These are phyloP conservation scores for Truncatella angustata DNA, from an alignment of 2,329 filamentous ascomycete genomes.

Conservation along the genomic window DNA sequence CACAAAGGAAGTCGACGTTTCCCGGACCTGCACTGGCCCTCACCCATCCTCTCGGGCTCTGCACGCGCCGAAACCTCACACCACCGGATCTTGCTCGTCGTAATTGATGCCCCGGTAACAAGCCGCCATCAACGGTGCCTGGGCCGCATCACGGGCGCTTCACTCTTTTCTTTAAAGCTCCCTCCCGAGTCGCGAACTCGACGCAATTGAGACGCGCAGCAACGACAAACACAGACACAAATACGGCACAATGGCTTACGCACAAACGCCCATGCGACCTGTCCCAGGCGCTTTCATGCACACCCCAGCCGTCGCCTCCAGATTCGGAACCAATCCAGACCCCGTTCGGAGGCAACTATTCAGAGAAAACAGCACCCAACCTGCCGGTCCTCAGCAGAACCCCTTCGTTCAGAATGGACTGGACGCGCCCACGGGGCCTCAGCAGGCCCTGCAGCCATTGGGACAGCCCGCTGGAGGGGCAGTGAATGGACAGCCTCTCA, in stretches of 20 bases:
- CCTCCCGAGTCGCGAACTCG: neutral
- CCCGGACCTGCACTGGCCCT: neutral
- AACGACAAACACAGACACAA: conserved; percentile 5
- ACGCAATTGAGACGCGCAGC: conserved; percentile 17
- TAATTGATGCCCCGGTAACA: conserved; percentile 30
- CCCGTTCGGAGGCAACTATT: conserved; percentile 54
- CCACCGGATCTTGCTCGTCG: conserved; percentile 13
- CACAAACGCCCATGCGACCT: conserved; percentile 64
- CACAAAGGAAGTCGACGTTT: neutral
- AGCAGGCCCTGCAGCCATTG: conserved; percentile 3
- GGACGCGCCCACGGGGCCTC: conserved; percentile 14
- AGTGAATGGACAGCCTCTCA: conserved; percentile 21
- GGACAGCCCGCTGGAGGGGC: neutral
- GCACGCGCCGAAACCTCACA: neutral
- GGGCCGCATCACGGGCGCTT: conserved; percentile 20
- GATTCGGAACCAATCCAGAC: conserved; percentile 43
- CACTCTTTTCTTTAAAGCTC: conserved; percentile 4
- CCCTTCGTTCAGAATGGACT: conserved; percentile 11
- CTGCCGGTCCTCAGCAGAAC: conserved; percentile 15
- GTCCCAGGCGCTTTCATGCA: conserved; percentile 75
- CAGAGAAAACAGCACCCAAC: conserved; percentile 20
- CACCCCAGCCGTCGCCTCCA: conserved; percentile 63
- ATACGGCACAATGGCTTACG: conserved; percentile 49
- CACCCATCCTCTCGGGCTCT: conserved; percentile 1
- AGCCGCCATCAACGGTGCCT: conserved; percentile 15